Base-by-base conservation (phyloP, 495 filamentous ascomycete genomes). In the Neurospora tetrasperma region DNA sequence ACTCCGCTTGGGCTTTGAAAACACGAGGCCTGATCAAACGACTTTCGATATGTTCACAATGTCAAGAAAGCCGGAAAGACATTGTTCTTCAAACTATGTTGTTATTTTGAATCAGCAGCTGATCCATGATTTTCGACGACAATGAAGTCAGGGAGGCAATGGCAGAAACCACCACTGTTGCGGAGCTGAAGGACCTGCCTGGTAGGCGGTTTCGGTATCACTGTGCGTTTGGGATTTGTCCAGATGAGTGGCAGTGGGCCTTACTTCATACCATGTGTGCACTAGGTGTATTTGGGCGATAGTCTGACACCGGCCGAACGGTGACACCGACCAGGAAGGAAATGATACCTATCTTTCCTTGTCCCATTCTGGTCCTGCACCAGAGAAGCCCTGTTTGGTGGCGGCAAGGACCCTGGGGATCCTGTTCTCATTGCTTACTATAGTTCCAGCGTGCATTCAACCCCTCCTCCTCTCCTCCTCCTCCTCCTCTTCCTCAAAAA, bases 141-240 rank as follows among this genome's bases (percentile, higher is more conserved):
- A 12, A 69, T 73, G 72, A 73, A 71, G 72, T 73, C 72, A 73
- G 69, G 72, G 69, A 71, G 69, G 71, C 44, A 70, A 62, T 43
- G 43, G 20, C 20, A 11, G 48, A 71, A 46, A 66, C 69, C 20
- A 35, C 5, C 54, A 73, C 71, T 73, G 69, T 35, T 73, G 72
- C 69, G 72, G 69, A 73, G 38, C 44, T 44, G 20, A 35, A 66
- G 27, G 54, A 6, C 11, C 5, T 59, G 20, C 6, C 6, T 9
- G 20, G 48, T 66, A 12, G 54, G 54, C 54, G 27, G 54, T 62
- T 62, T 62, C 54, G 54, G 54, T 62, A 62, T 62, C 54, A 59
- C 31, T 62, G 54, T 66, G 54, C 54, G 54, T 66, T 35, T 66
- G 54, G 27, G 54, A 18, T 66, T 35, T 27, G 54, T 31, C 27